These are phyloP conservation scores for Agaricus blazei DNA, from an alignment of 768 basidiomycete genomes.

Conservation along the genomic window DNA sequence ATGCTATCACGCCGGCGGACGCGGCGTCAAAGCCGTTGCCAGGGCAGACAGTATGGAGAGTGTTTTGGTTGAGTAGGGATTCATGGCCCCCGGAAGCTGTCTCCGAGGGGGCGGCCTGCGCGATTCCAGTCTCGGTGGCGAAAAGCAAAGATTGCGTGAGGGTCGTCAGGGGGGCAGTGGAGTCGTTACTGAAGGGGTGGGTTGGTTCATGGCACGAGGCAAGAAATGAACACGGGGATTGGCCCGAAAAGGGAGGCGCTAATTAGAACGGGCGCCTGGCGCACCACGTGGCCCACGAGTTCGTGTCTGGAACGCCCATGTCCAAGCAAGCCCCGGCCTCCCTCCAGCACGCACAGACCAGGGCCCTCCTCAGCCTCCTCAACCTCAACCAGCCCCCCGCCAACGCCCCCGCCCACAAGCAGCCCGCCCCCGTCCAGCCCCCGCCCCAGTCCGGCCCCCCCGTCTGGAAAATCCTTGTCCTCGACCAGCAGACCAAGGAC, in stretches of 20 bases:
- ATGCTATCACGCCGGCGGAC: conserved; percentile 55
- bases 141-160: background rate
- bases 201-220: too few relatives aligned
- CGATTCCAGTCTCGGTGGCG: conserved; percentile 9
- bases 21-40: conserved; percentile 62
- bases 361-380: conserved; percentile 77
- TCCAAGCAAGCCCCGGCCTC: conserved; percentile 42
- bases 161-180: too few relatives aligned
- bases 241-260: too few relatives aligned
- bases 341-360: conserved; percentile 85
- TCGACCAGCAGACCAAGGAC: conserved; percentile 96
- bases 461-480: conserved; percentile 93
- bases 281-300: too few relatives aligned
- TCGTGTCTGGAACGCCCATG: background rate
- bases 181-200: conserved; percentile 1
- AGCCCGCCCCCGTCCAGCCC: conserved; percentile 42
- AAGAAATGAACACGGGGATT: too few relatives aligned
- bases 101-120: conserved; percentile 16
- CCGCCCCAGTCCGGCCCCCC: conserved; percentile 60
- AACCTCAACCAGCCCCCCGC: conserved; percentile 70
- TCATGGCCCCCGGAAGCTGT: conserved; percentile 20
- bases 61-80: conserved; percentile 13
- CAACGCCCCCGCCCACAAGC: conserved; percentile 25
- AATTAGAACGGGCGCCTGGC: too few relatives aligned
- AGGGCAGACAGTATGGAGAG: conserved; percentile 44